Evolutionary conservation across 306 rosid species (phyloP), one percentile per base, ranked within the genome.

Genomic region (Biancaea sappan): DNA sequence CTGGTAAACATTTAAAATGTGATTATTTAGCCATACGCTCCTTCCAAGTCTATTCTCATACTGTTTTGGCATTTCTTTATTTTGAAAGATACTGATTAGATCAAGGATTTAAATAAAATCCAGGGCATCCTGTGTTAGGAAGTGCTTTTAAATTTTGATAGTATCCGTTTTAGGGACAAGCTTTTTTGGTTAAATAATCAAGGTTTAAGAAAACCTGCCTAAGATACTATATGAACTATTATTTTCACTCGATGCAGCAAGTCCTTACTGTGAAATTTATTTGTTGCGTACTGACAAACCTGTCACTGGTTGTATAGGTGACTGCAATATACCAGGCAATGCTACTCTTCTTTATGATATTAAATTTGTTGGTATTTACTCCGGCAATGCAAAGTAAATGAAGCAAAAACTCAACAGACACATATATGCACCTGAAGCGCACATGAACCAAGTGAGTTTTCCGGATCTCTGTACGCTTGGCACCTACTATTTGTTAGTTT

Each of bases 321-420:
- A 94, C 84, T 94, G 98, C 87, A 92, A 92, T 69, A 84, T 92
- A 82, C 98, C 97, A 8, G 96, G 85, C 65, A 92, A 94, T 78
- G 96, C 99, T 46, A 88, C 95, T 77, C 96, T 94, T 76, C 80
- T 90, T 40, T 94, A 94, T 68, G 98, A 92, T 77, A 86, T 94
- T 78, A 86, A 87, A 0, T 87, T 94, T 65, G 72, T 90, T 8
- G 91, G 89, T 48, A 32, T 90, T 79, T 94, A 94, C 90, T 84
- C 90, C 5, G 96, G 98, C 69, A 94, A 94, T 77, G 74, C 83
- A 73, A 83, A 82, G 79, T 87, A 87, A 87, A 66, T 60, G 78
- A 74, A 44, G 67, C 25, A 53, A 25, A 74, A 74, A 47, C 59
- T 72, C 63, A 46, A 81, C 64, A 57, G 53, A 73, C 54, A 41